Evolutionary conservation across 2,329 filamentous ascomycete species (phyloP), one percentile per base, ranked within the genome.

Genomic region (Pestalotiopsis sp.): DNA sequence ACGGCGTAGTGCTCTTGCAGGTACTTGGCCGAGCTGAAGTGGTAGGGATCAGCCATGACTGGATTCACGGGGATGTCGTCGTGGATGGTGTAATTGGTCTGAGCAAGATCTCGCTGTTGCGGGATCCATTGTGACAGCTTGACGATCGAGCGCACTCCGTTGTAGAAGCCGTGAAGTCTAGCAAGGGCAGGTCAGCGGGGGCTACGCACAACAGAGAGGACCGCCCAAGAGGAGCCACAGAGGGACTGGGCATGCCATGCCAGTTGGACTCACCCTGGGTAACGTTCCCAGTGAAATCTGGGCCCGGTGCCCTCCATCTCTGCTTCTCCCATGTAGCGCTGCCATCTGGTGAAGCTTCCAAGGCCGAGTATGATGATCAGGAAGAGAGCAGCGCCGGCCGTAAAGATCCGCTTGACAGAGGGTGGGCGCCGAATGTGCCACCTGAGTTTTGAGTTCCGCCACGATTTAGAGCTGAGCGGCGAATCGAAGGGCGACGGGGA

Each of bases 61-160:
- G 76, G 76, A 58, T 77, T 74, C 27, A 77, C 68, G 25, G 76
- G 74, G 20, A 70, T 69, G 9, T 38, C 57, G 58, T 75, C 68
- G 56, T 76, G 72, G 25, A 74, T 69, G 36, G 72, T 67, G 67
- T 73, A 61, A 49, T 74, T 71, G 14, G 70, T 67, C 40, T 72
- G 73, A 2, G 70, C 27, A 38, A 66, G 58, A 14, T 63, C 66
- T 63, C 73, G 69, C 64, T 78, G 76, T 52, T 76, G 75, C 4
- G 75, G 75, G 38, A 76, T 31, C 75, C 76, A 78, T 41, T 77
- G 74, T 5, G 73, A 69, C 60, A 73, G 74, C 20, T 73, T 72
- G 62, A 77, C 72, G 56, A 78, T 73, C 23, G 75, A 69, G 27
- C 73, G 73, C 41, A 78, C 66, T 40, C 76, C 76, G 67, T 76